Percentiles rank a stretch among this genome's conserved stretches.
Evolutionary conservation across 352 stramenopile genomes (phyloP).

Genomic region (Phytophthora hibernalis): DNA sequence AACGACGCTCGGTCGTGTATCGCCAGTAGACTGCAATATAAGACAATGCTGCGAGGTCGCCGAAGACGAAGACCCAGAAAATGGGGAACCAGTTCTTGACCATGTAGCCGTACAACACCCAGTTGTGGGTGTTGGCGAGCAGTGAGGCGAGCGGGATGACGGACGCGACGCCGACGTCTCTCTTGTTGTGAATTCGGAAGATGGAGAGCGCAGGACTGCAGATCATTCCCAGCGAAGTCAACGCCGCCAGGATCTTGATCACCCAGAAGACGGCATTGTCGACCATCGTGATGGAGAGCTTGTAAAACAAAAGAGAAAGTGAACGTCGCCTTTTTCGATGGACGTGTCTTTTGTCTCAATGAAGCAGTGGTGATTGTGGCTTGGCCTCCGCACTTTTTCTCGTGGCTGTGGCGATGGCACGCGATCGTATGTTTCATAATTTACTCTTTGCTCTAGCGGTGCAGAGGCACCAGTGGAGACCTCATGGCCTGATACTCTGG

Average conservation of each 20-base stretch:
- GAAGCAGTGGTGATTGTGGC: not conserved
- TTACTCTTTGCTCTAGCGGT: constrained; percentile 13
- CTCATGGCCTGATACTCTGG: constrained; percentile 27
- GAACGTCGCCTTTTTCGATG: constrained; percentile 5
- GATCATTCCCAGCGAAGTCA: constrained; percentile 43
- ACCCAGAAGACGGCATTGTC: constrained; percentile 23
- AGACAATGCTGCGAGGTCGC: constrained; percentile 28
- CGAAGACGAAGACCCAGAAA: constrained; percentile 43
- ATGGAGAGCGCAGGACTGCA: constrained; percentile 44
- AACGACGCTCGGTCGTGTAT: constrained; percentile 37
- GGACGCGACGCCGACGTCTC: constrained; percentile 39
- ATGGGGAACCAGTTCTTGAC: constrained; percentile 50
- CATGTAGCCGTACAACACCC: constrained; percentile 54
- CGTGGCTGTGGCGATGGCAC: not conserved
- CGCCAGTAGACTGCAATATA: constrained; percentile 60
- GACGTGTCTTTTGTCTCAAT: not conserved
- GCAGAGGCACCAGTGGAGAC: constrained; percentile 26
- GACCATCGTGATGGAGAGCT: constrained; percentile 13
- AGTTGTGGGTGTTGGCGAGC: constrained; percentile 41
- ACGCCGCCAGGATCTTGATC: constrained; percentile 35
- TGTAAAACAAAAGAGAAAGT: constrained; percentile 5
- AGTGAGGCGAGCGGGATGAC: constrained; percentile 47
- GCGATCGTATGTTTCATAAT: not conserved
- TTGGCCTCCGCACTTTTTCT: constrained; percentile 11
- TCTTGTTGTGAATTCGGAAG: constrained; percentile 38